Base-by-base conservation (phyloP, 139 green algal species). In the Haematococcus lacustris region DNA sequence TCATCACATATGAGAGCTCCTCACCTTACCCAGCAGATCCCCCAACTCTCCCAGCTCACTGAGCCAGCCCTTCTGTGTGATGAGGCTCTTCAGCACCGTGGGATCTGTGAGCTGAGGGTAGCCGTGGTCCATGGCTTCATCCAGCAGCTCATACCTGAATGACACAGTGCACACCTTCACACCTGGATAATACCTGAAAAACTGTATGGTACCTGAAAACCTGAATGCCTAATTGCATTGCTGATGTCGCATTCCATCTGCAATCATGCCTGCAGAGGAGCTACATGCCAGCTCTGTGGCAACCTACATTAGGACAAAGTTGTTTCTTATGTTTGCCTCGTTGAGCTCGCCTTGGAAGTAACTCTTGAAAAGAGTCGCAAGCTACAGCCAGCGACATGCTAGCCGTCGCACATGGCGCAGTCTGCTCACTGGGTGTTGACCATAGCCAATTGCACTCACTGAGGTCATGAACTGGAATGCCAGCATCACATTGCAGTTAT, bases 301-400 rank as follows among this genome's bases (percentile, higher is more conserved):
- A n/a, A n/a, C 67, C 64, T 43, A 98, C 66, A 98, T 97, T 9
- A 98, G 83, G n/a, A 97, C 80, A 84, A 97, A 97, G 80, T 98
- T 97, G 76, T 86, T 87, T 53, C 88, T 83, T 34, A 97, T 86
- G 53, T 82, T 83, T 21, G 87, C 82, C 76, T 98, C 93, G 39
- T 83, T 90, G 47, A 97, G 90, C 6, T 93, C 82, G 21, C 89
- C 91, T 23, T 88, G 82, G 80, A 97, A 98, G 83, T 98, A 98
- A 3, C 84, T 84, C 63, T 86, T 87, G 73, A 96, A 92, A 21
- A 96, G 73, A 23, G 85, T 81, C 23, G 94, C 91, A 32, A 95
- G 60, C 87, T 93, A 89, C 77, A 71, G 50, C 4, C 32, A 38
- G 28, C 17, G 6, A 41, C 3, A 39, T 41, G 3, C 5, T 37